phyloP scores from a whole-genome alignment of 1,139 yeast genomes.

The Saccharomyces hybrid region DNA sequence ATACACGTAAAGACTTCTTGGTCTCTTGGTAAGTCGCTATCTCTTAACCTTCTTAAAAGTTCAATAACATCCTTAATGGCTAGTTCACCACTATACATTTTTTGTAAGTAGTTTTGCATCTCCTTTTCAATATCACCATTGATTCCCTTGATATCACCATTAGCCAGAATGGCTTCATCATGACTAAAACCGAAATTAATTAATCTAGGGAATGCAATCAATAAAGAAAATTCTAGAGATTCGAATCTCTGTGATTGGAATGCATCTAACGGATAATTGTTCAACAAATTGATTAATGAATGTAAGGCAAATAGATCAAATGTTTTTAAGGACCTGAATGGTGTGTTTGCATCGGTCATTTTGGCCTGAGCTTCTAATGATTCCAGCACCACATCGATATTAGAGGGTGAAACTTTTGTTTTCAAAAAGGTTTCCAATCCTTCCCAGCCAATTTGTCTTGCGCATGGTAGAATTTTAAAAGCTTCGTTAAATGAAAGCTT shows the following conservation, averaged over 20 bases:
- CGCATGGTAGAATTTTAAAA: slow-evolving; percentile 25
- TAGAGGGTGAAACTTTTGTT: slow-evolving; percentile 31
- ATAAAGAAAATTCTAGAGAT: slow-evolving; percentile 65
- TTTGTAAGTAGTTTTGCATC: slow-evolving; percentile 87
- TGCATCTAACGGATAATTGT: slow-evolving; percentile 29
- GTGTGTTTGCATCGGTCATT: slow-evolving; percentile 35
- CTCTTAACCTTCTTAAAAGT: slow-evolving; percentile 68
- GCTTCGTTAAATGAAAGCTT: slow-evolving; percentile 33
- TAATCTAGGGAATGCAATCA: slow-evolving; percentile 85
- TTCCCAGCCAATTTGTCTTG: slow-evolving; percentile 34
- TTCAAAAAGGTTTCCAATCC: slow-evolving; percentile 39
- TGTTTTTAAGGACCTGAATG: slow-evolving; percentile 33
- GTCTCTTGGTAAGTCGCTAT: slow-evolving; percentile 75
- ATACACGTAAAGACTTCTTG: slow-evolving; percentile 98
- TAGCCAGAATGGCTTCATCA: slow-evolving; percentile 71
- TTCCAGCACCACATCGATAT: slow-evolving; percentile 20
- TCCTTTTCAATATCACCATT: slow-evolving; percentile 70
- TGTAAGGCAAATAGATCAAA: slow-evolving; percentile 38
- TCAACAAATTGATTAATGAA: slow-evolving; percentile 32
- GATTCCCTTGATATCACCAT: slow-evolving; percentile 41
- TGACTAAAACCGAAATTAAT: slow-evolving; percentile 91
- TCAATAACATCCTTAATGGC: slow-evolving; percentile 87
- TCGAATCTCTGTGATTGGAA: slow-evolving; percentile 60
- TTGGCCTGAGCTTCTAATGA: slow-evolving; percentile 36
- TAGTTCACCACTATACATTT: slow-evolving; percentile 87